Base-by-base conservation (phyloP, 495 filamentous ascomycete species). In the Penicillium bialowiezense region DNA sequence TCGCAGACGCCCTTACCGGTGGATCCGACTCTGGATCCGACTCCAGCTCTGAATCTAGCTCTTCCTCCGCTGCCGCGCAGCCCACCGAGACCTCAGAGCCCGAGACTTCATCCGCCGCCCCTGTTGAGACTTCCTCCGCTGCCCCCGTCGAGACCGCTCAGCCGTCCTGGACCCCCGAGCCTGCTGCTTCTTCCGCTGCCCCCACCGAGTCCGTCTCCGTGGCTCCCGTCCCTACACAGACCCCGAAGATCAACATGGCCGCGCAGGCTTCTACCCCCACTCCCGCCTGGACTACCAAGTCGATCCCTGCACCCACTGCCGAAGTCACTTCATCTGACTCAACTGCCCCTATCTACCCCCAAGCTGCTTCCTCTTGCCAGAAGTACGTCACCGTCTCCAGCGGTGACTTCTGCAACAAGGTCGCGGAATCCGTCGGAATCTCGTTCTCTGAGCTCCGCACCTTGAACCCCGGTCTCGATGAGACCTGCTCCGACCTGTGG, bases 391-490 rank as follows among this genome's bases (percentile, higher is more conserved):
- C 68, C 23, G 70, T 77, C 8, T 19, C 45, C 14, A 18, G 28
- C 2, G 73, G 70, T 41, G 76, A 80, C 48, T 61, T 55, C 51
- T 81, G 78, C 52, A 42, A 41, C 7, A 54, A 55, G 31, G 65
- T 81, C 21, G 67, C 69, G 21, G 31, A 43, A 8, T 52, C 54
- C 19, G 41, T 46, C 7, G 64, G 62, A 18, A 62, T 70, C 19
- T 50, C 54, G 14, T 47, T 60, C 17, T 48, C 54, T n/a, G 29
- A 69, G 7, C 53, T 75, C 48, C 52, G 55, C 24, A 29, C 37
- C 44, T 72, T 63, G 63, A 79, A 79, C 53, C 54, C 68, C 0
- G 70, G 64, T 36, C 56, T 77, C 19, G 59, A 71, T 10, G 24
- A 43, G 7, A 44, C 45, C n/a, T 74, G 72, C 46, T 36, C 51